Evolutionary conservation across 2,329 filamentous ascomycete genomes (phyloP), one percentile per base, ranked within the genome.

Genomic region (Phaeosphaeria sp.): DNA sequence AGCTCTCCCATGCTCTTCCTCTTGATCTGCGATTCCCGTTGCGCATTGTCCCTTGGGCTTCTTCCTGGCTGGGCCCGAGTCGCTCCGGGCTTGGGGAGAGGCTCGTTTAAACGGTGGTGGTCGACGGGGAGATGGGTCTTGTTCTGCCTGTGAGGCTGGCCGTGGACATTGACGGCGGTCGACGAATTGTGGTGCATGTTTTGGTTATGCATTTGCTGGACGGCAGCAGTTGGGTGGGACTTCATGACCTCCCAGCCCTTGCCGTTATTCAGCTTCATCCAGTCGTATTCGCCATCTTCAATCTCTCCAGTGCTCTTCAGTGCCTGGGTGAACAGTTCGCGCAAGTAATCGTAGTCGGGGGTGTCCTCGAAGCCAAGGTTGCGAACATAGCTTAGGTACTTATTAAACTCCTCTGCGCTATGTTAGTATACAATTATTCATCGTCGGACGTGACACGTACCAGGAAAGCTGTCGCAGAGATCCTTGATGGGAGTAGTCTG

Each of bases 321-420:
- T 20, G 94, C 92, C 79, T 97, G 92, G 1, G 94, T 97, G 82
- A 99, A 97, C 55, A 99, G 88, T 74, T 97, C 94, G 49, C 95
- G 91, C 57, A 98, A 87, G 80, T 97, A 97, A 78, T 98, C 95
- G 81, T 99, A 99, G 80, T 99, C 95, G 25, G 95, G 95, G 0
- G 93, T 97, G 74, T 99, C 95, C 80, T 99, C 95, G 75, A 99
- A 99, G 56, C 95, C 95, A 50, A 99, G 89, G 79, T 98, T 98
- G 66, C 95, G 92, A 56, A 98, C 95, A 72, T 99, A 98, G 66
- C 90, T 96, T 55, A 99, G 84, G 79, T 99, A 99, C 80, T 97
- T 96, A 83, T 90, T 96, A 79, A 99, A 96, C 80, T 99, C 93
- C 77, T 97, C 92, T 86, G 78, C 52, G 43, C 47, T 18, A 55